A percentile compares a stretch with the other conserved stretches of the same genome.
phyloP scores from a whole-genome alignment of 139 green algal genomes.

The Trebouxia sp. region DNA sequence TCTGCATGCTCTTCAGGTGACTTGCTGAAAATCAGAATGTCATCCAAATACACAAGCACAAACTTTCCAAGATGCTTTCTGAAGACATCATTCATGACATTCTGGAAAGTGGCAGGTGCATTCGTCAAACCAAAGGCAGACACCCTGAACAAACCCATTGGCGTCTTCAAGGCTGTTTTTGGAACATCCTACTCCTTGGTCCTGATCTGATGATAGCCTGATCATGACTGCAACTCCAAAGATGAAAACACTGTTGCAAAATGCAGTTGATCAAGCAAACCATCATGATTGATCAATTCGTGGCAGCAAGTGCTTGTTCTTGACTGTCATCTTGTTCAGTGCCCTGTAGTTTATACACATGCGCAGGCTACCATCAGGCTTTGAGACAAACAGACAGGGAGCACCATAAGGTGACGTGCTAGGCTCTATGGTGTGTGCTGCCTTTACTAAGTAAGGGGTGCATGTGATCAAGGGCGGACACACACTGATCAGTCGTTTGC shows the following conservation, averaged over 20 bases:
- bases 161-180: conserved; percentile 41
- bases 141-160: conserved; percentile 45
- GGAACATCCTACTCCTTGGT: conserved; percentile 30
- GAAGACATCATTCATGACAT: conserved; percentile 53
- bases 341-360: conserved; percentile 63
- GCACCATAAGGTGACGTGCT: conserved; percentile 49
- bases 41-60: too few relatives aligned
- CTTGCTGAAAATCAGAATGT: too few relatives aligned
- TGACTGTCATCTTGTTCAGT: conserved; percentile 55
- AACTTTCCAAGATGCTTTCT: not conserved
- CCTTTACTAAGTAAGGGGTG: too few relatives aligned
- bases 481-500: too few relatives aligned
- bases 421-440: conserved; percentile 37
- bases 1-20: too few relatives aligned
- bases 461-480: too few relatives aligned
- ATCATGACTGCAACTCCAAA: too few relatives aligned
- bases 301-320: too few relatives aligned
- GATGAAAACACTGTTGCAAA: too few relatives aligned
- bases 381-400: conserved; percentile 61
- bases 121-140: conserved; percentile 51
- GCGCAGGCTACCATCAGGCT: conserved; percentile 52
- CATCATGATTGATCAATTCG: too few relatives aligned
- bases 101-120: conserved; percentile 53
- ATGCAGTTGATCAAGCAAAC: too few relatives aligned
- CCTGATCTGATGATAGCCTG: conserved; percentile 43